A percentile compares a stretch with the other conserved stretches of the same genome.
phyloP scores from a whole-genome alignment of 352 stramenopile genomes.

The Phytophthora crassamura region DNA sequence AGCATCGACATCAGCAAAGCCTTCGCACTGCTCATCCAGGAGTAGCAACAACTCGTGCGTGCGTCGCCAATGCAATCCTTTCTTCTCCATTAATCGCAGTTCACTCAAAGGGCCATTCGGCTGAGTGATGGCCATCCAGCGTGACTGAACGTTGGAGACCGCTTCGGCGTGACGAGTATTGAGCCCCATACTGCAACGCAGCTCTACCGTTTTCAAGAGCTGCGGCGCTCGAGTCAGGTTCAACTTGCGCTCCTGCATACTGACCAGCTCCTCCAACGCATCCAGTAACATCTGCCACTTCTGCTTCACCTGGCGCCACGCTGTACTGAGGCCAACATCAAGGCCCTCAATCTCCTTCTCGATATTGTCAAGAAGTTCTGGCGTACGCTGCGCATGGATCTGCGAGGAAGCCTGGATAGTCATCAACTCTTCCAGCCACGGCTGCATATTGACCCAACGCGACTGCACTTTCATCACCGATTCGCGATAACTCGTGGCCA shows the following conservation, averaged over 20 bases:
- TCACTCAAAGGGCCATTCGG: conserved; percentile 65
- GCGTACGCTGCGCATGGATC: conserved; percentile 67
- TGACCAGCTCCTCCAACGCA: conserved; percentile 60
- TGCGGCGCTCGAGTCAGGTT: conserved; percentile 63
- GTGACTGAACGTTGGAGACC: conserved; percentile 73
- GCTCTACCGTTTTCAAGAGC: conserved; percentile 54
- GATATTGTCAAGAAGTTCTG: conserved; percentile 51
- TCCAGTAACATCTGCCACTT: conserved; percentile 62
- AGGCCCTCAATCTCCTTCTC: conserved; percentile 62
- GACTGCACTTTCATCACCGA: conserved; percentile 64
- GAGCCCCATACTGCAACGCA: conserved; percentile 65
- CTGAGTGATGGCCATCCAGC: conserved; percentile 77
- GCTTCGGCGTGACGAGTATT: conserved; percentile 59
- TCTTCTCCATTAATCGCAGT: conserved; percentile 70
- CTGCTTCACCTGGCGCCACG: conserved; percentile 62
- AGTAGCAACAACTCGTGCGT: conserved; percentile 74
- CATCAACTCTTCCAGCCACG: conserved; percentile 65
- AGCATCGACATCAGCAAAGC: conserved; percentile 63
- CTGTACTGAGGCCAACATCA: conserved; percentile 64
- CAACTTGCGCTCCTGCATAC: conserved; percentile 67
- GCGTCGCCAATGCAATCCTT: conserved; percentile 72
- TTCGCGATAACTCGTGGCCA: conserved; percentile 50
- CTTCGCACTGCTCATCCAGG: conserved; percentile 77
- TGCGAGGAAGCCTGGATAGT: conserved; percentile 52
- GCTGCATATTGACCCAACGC: conserved; percentile 77